Conservation (phyloP, 2,329 filamentous ascomycete genomes). For the Cladosporium sp. region DNA sequence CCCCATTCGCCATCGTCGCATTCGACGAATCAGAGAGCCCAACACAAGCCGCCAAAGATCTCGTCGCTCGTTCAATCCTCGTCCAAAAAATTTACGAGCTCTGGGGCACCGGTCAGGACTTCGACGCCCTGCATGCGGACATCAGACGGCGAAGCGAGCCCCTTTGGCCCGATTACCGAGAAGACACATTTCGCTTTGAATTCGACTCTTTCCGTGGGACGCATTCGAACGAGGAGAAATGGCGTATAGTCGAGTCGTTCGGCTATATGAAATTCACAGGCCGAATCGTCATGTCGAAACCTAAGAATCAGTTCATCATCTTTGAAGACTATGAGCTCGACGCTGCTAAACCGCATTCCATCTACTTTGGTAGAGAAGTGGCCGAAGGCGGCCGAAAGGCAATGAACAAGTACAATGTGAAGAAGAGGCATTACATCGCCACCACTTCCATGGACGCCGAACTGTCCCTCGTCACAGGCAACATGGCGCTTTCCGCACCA, state of each 20-base stretch:
- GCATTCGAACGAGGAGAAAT: conserved; percentile 57
- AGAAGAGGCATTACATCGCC: conserved; percentile 88
- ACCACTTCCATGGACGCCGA: conserved; percentile 98
- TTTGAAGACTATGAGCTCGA: conserved; percentile 72
- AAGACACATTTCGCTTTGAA: conserved; percentile 72
- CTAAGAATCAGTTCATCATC: conserved; percentile 70
- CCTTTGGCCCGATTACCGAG: conserved; percentile 63
- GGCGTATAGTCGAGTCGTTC: conserved; percentile 77
- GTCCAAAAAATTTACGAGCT: conserved; percentile 81
- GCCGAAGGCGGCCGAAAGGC: conserved; percentile 62
- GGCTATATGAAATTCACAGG: conserved; percentile 72
- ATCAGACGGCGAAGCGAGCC: conserved; percentile 56
- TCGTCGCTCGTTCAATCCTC: conserved; percentile 75
- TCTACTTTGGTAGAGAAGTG: conserved; percentile 71
- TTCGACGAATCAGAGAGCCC: conserved; percentile 37
- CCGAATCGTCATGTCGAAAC: conserved; percentile 67
- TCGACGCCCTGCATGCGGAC: conserved; percentile 63
- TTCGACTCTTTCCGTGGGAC: conserved; percentile 79
- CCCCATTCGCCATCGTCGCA: conserved; percentile 76
- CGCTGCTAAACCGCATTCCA: conserved; percentile 50
- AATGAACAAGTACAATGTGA: conserved; percentile 74
- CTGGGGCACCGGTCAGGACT: conserved; percentile 69
- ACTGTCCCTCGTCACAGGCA: conserved; percentile 83
- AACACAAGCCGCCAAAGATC: conserved; percentile 51
- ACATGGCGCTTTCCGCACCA: conserved; percentile 75